Percentiles rank a stretch among this genome's conserved stretches.
phyloP scores from a whole-genome alignment of 1,284 basidiomycete species.

The Boletus hoseneyae region DNA sequence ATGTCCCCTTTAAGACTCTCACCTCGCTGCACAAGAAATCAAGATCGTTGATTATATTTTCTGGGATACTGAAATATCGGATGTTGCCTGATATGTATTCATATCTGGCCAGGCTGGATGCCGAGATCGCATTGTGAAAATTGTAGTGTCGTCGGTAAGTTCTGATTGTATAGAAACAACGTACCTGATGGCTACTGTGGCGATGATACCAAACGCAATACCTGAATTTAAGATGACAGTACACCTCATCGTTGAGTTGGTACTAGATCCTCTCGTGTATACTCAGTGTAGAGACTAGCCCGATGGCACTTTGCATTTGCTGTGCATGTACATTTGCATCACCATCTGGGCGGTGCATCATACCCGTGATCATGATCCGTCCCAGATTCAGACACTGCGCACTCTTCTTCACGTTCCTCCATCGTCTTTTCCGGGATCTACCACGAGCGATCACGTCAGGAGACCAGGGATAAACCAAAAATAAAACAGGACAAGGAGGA shows the following conservation, averaged over 20 bases:
- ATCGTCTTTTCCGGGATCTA: slow-evolving; percentile 2
- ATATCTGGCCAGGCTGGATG: slow-evolving; percentile 75
- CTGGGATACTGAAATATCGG: slow-evolving; percentile 82
- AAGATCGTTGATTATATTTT: slow-evolving; percentile 82
- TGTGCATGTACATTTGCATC: no score
- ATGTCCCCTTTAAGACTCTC: slow-evolving; percentile 50
- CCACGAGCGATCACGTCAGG: neutral
- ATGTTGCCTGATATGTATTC: slow-evolving; percentile 91
- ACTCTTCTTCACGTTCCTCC: neutral
- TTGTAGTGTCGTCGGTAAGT: neutral
- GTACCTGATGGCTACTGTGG: slow-evolving; percentile 12
- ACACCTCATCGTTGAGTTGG: slow-evolving; percentile 37
- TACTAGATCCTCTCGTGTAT: neutral
- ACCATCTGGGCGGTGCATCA: no score
- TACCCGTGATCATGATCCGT: no score
- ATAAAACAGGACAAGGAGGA: neutral
- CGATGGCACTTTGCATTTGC: no score
- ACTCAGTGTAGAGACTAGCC: no score
- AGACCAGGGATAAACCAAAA: neutral
- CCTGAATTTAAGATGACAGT: neutral
- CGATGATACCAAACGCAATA: neutral
- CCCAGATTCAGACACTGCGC: no score
- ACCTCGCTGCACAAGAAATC: slow-evolving; percentile 66
- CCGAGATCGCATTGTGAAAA: slow-evolving; percentile 66
- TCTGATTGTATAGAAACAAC: slow-evolving; percentile 11